Evolutionary conservation across 2,329 filamentous ascomycete genomes (phyloP), one percentile per base, ranked within the genome.

Genomic region (Zopfia rhizophila): DNA sequence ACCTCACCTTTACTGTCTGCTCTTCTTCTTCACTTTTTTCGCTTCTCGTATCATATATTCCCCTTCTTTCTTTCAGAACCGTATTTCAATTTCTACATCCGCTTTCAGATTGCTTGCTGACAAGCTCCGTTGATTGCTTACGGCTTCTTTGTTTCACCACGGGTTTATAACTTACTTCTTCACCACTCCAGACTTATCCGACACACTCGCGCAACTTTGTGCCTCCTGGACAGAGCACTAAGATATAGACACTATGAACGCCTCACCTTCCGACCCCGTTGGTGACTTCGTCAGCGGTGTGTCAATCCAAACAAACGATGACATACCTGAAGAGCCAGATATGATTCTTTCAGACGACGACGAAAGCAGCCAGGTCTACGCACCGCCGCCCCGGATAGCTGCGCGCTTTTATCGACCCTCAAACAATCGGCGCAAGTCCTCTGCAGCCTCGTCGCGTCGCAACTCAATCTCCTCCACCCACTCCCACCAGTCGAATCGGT

Each of bases 381-480:
- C 85, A 39, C 89, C 88, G 32, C 89, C 89, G 40, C 85, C 89
- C 21, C 87, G 86, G 64, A 87, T 92, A 64, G 88, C 88, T 59
- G 88, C 88, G 41, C 87, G 89, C 54, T 90, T 93, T 76, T 89
- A 89, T 72, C 82, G 76, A 55, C 65, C 85, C 50, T 82, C 81
- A 4, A 84, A 84, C 56, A 82, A 79, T 53, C 85, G 87, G 57
- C 85, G 87, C 60, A 89, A 87, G 69, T 86, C 87, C 45, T 91
- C 89, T 17, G 88, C 89, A 11, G 84, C 88, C 17, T 91, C 89
- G 2, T 91, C 89, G 21, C 86, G 89, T 55, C 85, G 89, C 51
- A 91, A 91, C 72, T 91, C 88, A 45, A 82, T 91, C 21, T 91
- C 89, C 3, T 92, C 89, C 1, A 84, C 80, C 17, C 88, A 90